Base-by-base conservation (phyloP, 257 asterid genomes). In the Jaltomata sinuosa region DNA sequence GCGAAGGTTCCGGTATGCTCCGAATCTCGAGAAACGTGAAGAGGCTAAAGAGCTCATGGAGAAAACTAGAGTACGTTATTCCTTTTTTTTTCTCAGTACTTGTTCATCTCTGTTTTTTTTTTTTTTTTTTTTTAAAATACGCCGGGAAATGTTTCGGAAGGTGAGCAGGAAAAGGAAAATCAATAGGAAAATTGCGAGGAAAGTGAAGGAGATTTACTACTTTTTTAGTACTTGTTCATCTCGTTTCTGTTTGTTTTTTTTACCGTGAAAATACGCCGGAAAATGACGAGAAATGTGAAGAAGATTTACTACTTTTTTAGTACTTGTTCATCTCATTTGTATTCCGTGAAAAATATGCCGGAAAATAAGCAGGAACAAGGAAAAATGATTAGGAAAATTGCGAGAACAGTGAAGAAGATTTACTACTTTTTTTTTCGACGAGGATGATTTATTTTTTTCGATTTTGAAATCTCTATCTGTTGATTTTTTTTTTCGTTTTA, bases 1-100 rank as follows among this genome's bases (percentile, higher is more conserved):
- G 61, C 91, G 99, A 6, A 88, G 98, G 42, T 95, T 94, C 78
- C 93, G 99, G 1, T 95, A 94, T 85, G 86, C 92, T 72, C 93
- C 98, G 47, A 94, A 90, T 85, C 91, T 95, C 14, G 93, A 90
- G 79, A 94, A 94, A 86, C 94, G 98, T 8, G 83, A 89, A 1
- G 93, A 91, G 84, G 97, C 96, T 7, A 89, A 78, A 92, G 97
- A 91, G 16, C 92, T 87, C 65, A 87, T 91, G 85, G 88, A 88
- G 11, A 91, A 83, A 87, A 89, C 93, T 86, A 87, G 96, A 83
- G 99, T 95, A 91, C 42, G 97, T 87, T 40, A 8, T 25, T 11
- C 11, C 36, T 25, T 9, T 1, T 4, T n/a, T 62, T 12, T 12
- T 62, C 27, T 53, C 2, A 5, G 57, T 15, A 3, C 4, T 54